Conservation (phyloP, 345 rosid genomes). For the Gossypium mustelinum region DNA sequence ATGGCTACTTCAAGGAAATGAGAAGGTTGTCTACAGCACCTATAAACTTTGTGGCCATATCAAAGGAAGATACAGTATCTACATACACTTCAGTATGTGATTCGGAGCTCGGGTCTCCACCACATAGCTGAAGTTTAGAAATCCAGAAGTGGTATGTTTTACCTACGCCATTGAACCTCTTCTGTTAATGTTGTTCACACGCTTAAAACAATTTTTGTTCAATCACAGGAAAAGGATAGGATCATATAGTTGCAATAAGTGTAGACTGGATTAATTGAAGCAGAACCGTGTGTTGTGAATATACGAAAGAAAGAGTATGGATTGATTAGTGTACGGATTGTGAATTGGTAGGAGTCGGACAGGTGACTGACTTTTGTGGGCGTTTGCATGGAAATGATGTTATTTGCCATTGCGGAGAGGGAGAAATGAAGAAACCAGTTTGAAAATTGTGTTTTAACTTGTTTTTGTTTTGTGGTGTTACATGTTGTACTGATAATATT, state of each 20-base stretch:
- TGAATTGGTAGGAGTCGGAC: constrained; percentile 1
- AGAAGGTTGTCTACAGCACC: constrained; percentile 81
- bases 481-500: not conserved
- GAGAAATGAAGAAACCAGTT: not conserved
- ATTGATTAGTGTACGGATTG: not conserved
- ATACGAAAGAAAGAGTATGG: constrained; percentile 1
- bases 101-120: constrained; percentile 86
- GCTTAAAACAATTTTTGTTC: not conserved
- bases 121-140: constrained; percentile 40
- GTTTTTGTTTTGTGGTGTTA: not conserved
- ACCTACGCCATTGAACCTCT: not conserved
- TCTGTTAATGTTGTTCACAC: not conserved
- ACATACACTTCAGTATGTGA: constrained; percentile 76
- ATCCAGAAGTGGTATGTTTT: constrained; percentile 28
- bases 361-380: not conserved
- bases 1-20: constrained; percentile 80
- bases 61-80: constrained; percentile 82
- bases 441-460: not conserved
- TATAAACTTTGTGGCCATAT: constrained; percentile 73
- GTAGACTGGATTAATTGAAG: constrained; percentile 1
- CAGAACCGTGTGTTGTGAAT: constrained; percentile 3
- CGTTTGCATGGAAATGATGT: not conserved
- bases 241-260: not conserved
- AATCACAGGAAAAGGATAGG: not conserved
- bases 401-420: not conserved